These are phyloP conservation scores for bread wheat (Triticum aestivum) DNA, from an alignment of 176 grass and related monocot genomes.

Conservation along the genomic window IWGSC_CS_RefSeq_v2.1 NC_057797.1:707121850-707122349, in stretches of 20 bases:
- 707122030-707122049: conserved; percentile 78
- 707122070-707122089: conserved; percentile 62
- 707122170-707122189: conserved; percentile 27
- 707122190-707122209: background rate
- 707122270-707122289: background rate
- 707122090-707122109: conserved; percentile 28
- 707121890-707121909: background rate
- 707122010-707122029: conserved; percentile 55
- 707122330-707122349: background rate
- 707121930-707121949: conserved; percentile 54
- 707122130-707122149: background rate
- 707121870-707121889: background rate
- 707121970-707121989: conserved; percentile 45
- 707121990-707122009: conserved; percentile 54
- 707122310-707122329: background rate
- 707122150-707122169: background rate
- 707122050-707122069: conserved; percentile 80
- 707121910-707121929: background rate
- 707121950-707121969: background rate
- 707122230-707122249: too few species aligned
- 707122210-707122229: background rate
- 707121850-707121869: too few species aligned
- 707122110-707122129: background rate
- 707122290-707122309: background rate
- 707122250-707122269: background rate